These are phyloP conservation scores for Fusarium kyushuense DNA, from an alignment of 2,329 filamentous ascomycete genomes.

Conservation along the genomic window DNA sequence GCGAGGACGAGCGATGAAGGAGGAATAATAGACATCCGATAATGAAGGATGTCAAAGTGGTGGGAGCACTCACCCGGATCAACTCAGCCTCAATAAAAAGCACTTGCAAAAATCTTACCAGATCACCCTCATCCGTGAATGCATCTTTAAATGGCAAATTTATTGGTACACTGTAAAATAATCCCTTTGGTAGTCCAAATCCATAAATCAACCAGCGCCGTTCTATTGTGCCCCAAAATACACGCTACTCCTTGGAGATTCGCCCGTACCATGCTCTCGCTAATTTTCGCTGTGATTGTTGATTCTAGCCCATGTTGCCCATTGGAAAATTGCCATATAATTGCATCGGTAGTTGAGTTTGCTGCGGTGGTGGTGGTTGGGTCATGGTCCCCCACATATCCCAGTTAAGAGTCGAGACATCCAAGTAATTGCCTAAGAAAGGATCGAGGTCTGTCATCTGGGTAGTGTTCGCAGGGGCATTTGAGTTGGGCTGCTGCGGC, in stretches of 20 bases:
- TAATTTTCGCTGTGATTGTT: constrained; percentile 10
- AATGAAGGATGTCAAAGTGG: neutral
- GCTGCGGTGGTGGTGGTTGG: constrained; percentile 21
- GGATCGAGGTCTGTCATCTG: constrained; percentile 56
- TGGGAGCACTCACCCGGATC: neutral
- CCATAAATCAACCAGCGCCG: constrained; percentile 33
- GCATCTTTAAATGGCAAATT: constrained; percentile 1
- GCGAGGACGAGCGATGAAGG: too few relatives aligned
- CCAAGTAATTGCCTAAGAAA: constrained; percentile 59
- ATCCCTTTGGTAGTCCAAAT: constrained; percentile 16
- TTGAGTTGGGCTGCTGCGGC: constrained; percentile 45
- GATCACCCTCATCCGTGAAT: neutral
- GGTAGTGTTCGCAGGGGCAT: constrained; percentile 46
- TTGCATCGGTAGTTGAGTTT: constrained; percentile 48
- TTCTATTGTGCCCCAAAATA: constrained; percentile 38
- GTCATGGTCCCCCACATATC: constrained; percentile 58
- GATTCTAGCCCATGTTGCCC: constrained; percentile 41
- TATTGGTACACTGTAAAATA: constrained; percentile 27
- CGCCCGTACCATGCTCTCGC: constrained; percentile 22
- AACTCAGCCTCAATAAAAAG: neutral
- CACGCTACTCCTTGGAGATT: constrained; percentile 42
- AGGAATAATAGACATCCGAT: neutral
- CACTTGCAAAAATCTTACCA: neutral
- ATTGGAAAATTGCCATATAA: constrained; percentile 52
- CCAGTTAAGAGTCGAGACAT: constrained; percentile 59